Evolutionary conservation across 306 rosid species (phyloP).

Genomic region (Prunus dulcis): DNA sequence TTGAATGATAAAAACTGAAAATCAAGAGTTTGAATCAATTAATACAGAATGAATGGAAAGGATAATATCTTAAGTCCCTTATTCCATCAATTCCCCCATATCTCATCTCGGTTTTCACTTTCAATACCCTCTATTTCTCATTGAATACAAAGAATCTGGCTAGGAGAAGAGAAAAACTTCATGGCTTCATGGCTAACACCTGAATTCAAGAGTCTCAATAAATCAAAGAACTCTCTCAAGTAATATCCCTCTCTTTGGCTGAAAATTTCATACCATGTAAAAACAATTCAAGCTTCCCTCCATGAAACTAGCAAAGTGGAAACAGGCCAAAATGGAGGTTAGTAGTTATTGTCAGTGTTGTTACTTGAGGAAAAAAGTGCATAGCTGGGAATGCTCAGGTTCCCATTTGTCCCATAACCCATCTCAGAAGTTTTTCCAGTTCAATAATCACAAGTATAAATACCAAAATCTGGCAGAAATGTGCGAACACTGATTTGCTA

Average conservation of each 20-base stretch:
- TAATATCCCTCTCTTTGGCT: constrained; percentile 11
- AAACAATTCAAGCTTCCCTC: constrained; percentile 13
- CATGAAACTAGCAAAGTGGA: constrained; percentile 27
- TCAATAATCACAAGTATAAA: constrained; percentile 9
- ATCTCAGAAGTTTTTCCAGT: constrained; percentile 26
- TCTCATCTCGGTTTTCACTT: neutral
- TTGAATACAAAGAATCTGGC: neutral
- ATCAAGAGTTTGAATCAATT: neutral
- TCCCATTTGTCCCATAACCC: constrained; percentile 22
- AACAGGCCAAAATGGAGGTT: constrained; percentile 14
- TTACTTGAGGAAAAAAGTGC: constrained; percentile 10
- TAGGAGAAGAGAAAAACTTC: neutral
- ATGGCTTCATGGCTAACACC: neutral
- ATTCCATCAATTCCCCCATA: neutral
- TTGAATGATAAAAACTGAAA: too few relatives aligned
- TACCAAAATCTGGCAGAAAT: constrained; percentile 12
- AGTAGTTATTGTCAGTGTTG: constrained; percentile 2
- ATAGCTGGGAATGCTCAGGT: constrained; percentile 34
- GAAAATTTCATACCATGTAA: neutral
- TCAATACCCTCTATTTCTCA: neutral
- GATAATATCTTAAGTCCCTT: too few relatives aligned
- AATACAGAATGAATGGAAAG: too few relatives aligned
- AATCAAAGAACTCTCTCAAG: constrained; percentile 6
- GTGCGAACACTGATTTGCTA: constrained; percentile 21
- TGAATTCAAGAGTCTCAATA: neutral